Percentiles rank a stretch among this genome's conserved stretches.
These are phyloP conservation scores for Bisporella sp. DNA, from an alignment of 2,329 filamentous ascomycete genomes.

Conservation along the genomic window DNA sequence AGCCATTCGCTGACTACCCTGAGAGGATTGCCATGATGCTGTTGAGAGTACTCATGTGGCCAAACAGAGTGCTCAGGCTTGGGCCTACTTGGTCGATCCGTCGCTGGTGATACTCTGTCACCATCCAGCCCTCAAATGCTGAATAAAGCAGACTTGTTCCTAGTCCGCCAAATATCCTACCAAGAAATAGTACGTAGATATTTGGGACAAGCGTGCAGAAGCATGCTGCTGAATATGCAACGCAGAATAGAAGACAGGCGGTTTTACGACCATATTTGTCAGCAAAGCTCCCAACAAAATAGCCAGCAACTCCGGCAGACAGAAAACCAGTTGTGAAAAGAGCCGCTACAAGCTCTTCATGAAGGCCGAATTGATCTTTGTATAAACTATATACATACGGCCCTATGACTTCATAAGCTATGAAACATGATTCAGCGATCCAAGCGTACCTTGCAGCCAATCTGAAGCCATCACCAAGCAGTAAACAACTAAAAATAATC, in stretches of 20 bases:
- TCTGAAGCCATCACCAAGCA: no score
- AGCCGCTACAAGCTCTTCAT: conserved; percentile 22
- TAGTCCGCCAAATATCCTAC: no score
- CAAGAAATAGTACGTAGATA: no score
- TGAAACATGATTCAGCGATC: not conserved
- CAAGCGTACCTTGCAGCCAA: not conserved
- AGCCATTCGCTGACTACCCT: no score
- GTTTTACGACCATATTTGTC: conserved; percentile 33
- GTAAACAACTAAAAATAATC: no score
- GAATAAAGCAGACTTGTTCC: no score
- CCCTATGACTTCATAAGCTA: conserved; percentile 27
- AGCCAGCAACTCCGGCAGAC: conserved; percentile 24
- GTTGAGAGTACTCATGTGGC: no score
- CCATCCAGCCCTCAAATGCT: no score
- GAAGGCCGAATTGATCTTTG: conserved; percentile 25
- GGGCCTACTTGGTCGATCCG: no score
- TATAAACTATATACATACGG: conserved; percentile 28
- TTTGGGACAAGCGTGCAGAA: conserved; percentile 40
- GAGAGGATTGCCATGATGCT: no score
- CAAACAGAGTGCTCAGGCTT: no score
- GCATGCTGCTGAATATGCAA: conserved; percentile 45
- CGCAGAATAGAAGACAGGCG: conserved; percentile 49
- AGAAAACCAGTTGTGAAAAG: conserved; percentile 28
- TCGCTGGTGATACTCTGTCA: no score
- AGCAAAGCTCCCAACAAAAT: conserved; percentile 26